Evolutionary conservation across 306 rosid species (phyloP).

Genomic region (Rosa multiflora): DNA sequence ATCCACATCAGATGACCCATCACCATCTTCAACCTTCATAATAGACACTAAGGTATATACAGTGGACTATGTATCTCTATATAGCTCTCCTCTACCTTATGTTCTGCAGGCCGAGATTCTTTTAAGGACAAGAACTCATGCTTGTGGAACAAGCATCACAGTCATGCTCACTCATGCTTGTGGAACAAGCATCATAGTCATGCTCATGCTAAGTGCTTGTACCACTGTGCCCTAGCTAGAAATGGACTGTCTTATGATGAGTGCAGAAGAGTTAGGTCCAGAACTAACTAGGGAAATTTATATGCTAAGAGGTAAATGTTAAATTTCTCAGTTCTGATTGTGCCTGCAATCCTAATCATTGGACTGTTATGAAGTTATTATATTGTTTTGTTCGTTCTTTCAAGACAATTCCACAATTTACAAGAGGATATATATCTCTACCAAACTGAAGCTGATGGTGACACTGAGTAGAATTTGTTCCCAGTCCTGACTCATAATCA

Average conservation of each 20-base stretch:
- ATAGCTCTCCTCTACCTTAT: conserved; percentile 23
- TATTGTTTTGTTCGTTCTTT: not conserved
- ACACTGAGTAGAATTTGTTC: not conserved
- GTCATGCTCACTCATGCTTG: conserved; percentile 28
- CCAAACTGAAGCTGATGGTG: conserved; percentile 8
- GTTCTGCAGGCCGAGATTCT: conserved; percentile 22
- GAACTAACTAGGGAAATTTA: not conserved
- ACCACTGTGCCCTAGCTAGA: not conserved
- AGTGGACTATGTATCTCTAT: conserved; percentile 20
- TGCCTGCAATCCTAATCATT: conserved; percentile 2
- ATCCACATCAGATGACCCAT: conserved; percentile 30
- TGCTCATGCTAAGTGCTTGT: not conserved
- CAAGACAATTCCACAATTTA: conserved; percentile 13
- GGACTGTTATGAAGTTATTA: conserved; percentile 11
- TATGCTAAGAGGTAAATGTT: not conserved
- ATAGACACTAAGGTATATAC: conserved; percentile 33
- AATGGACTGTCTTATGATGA: conserved; percentile 7
- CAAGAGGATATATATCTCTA: conserved; percentile 19
- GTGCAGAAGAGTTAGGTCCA: not conserved
- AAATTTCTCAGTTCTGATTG: not conserved
- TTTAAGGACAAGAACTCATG: conserved; percentile 22
- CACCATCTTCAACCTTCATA: conserved; percentile 43
- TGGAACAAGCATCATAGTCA: conserved; percentile 20
- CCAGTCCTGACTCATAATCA: conserved; percentile 6
- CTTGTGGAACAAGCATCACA: conserved; percentile 23